Base-by-base conservation (phyloP, 371 early-diverging fungal genomes). In the Rhizopus stolonifer region DNA sequence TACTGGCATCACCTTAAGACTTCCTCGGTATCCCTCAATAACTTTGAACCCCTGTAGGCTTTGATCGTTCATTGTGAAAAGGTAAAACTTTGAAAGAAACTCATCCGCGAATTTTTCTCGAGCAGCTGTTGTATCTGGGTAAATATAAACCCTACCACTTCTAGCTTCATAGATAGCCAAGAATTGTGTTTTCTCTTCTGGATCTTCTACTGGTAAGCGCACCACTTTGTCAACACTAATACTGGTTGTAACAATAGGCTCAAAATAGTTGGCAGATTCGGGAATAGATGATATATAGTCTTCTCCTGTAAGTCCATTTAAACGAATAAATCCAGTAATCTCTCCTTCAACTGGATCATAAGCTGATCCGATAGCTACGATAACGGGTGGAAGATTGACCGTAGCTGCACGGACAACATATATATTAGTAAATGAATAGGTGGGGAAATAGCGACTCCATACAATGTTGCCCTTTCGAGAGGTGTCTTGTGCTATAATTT, bases 401-500 rank as follows among this genome's bases (percentile, higher is more conserved):
- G 81, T 49, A 14, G 86, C 73, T 13, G 72, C 63, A 13, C 94
- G 81, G 4, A 92, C 81, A 14, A 84, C 61, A 44, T 84, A 59
- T 1, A 92, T 21, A 22, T 85, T 62, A 9, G 67, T 61, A 45
- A 86, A 79, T 0, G 73, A 61, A 17, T 79, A 70, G 17, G 57
- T 49, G 17, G 60, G 65, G 9, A 72, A 42, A 43, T 72, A 72
- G 17, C 74, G 60, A 18, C 84, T 79, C 96, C 96, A 96, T 1
- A 91, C 77, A 47, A 84, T 74, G 24, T 77, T 60, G 1, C 94
- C 94, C 33, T 79, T 75, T 38, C 67, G 77, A 50, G 74, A 80
- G 15, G 93, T 86, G 55, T 93, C 90, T 26, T 94, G 77, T 1
- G 93, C 95, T 21, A 89, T 72, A 4, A 96, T 56, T 54, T 90